phyloP scores from a whole-genome alignment of 257 asterid genomes.

The Salvia rosmarinus region DNA sequence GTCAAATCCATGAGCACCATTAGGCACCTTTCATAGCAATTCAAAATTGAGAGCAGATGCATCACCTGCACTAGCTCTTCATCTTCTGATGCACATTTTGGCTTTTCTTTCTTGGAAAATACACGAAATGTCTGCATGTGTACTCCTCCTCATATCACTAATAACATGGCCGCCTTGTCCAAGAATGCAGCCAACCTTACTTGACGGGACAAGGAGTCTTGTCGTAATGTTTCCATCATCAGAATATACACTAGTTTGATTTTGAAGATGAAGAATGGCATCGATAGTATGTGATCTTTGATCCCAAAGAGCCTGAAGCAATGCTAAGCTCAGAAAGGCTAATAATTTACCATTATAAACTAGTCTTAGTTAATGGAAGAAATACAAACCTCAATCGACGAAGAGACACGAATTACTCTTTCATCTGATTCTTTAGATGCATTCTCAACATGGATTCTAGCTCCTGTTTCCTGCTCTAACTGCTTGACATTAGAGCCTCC shows the following conservation, averaged over 20 bases:
- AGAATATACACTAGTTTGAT: conserved; percentile 60
- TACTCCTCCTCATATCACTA: conserved; percentile 89
- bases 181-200: conserved; percentile 87
- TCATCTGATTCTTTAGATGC: conserved; percentile 57
- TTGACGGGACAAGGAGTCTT: conserved; percentile 76
- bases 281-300: conserved; percentile 74
- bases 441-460: conserved; percentile 64
- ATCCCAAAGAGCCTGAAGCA: conserved; percentile 58
- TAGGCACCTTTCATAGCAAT: conserved; percentile 21
- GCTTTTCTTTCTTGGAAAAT: conserved; percentile 70
- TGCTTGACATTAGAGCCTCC: conserved; percentile 74
- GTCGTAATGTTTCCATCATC: conserved; percentile 71
- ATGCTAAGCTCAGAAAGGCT: conserved; percentile 41
- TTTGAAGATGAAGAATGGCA: conserved; percentile 80
- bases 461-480: conserved; percentile 75
- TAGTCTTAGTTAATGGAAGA: conserved; percentile 24
- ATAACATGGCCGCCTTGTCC: conserved; percentile 86
- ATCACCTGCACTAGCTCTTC: conserved; percentile 96
- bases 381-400: too few relatives aligned
- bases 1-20: conserved; percentile 16
- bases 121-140: conserved; percentile 81
- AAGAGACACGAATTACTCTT: conserved; percentile 70
- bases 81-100: conserved; percentile 70
- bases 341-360: conserved; percentile 20
- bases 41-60: conserved; percentile 17